Conservation (phyloP, 768 basidiomycete species). For the Pleurotus citrinopileatus region DNA sequence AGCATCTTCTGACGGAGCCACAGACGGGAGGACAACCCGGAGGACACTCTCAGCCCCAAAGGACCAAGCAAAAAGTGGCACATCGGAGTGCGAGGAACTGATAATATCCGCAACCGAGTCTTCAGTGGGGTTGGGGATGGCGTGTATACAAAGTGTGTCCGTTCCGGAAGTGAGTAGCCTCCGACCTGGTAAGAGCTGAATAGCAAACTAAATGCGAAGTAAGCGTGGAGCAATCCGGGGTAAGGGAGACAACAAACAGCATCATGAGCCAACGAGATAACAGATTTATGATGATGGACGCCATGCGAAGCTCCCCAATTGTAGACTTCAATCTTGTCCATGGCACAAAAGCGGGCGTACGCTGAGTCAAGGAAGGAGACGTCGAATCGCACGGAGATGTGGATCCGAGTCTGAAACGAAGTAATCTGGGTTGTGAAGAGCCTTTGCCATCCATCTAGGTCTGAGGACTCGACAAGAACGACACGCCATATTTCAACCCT, state of each 20-base stretch:
- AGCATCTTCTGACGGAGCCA: too few relatives aligned
- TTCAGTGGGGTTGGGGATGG: too few relatives aligned
- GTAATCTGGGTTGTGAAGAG: neutral
- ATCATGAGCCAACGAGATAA: too few relatives aligned
- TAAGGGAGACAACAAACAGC: too few relatives aligned
- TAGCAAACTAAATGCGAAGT: neutral
- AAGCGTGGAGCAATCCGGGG: neutral
- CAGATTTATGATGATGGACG: neutral
- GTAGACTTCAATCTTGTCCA: neutral
- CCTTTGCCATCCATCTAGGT: neutral
- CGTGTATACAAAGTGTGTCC: too few relatives aligned
- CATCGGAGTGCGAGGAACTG: too few relatives aligned
- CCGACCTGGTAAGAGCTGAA: neutral
- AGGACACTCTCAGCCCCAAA: too few relatives aligned
- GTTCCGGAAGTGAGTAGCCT: neutral
- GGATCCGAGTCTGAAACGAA: neutral
- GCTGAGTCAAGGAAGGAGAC: neutral
- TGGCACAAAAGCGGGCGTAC: neutral
- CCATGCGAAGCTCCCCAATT: neutral
- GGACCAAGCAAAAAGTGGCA: too few relatives aligned
- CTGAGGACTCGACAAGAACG: too few relatives aligned
- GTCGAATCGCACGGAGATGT: neutral
- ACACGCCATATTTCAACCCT: neutral
- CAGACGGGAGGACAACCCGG: too few relatives aligned
- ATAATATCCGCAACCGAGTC: too few relatives aligned